Percentiles rank a stretch among this genome's conserved stretches.
Conservation (phyloP, 805 yeast genomes). For the Ogataea naganishii region DNA sequence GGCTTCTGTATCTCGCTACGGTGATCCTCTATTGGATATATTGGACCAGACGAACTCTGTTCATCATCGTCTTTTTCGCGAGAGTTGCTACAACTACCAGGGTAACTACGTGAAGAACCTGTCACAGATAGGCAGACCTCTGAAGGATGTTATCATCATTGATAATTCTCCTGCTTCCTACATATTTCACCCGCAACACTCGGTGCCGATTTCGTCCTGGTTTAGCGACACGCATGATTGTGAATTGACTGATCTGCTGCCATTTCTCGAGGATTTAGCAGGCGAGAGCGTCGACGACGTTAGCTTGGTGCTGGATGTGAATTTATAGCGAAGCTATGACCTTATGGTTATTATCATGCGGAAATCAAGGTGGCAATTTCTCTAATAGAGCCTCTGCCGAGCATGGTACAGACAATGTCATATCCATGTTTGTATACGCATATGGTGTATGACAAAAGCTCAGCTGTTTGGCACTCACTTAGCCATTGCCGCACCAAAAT, state of each 20-base stretch:
- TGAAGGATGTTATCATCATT: slow-evolving; percentile 75
- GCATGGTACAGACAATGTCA: no score
- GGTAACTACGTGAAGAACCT: slow-evolving; percentile 93
- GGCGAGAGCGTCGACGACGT: slow-evolving; percentile 71
- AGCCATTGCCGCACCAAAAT: no score
- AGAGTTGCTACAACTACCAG: slow-evolving; percentile 86
- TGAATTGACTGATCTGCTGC: slow-evolving; percentile 85
- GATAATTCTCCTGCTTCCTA: slow-evolving; percentile 99
- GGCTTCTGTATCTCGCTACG: slow-evolving; percentile 91
- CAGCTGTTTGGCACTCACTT: no score
- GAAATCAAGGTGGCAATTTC: no score
- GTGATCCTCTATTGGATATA: slow-evolving; percentile 89
- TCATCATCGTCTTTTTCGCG: slow-evolving; percentile 91
- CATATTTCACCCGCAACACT: slow-evolving; percentile 95
- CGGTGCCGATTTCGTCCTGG: slow-evolving; percentile 96
- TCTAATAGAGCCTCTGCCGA: no score
- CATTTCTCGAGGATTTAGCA: slow-evolving; percentile 82
- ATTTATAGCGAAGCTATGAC: no score
- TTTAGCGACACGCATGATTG: slow-evolving; percentile 97
- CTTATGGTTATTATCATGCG: no score
- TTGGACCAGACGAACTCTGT: slow-evolving; percentile 67
- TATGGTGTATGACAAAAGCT: no score
- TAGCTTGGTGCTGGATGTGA: slow-evolving; percentile 74
- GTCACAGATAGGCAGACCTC: slow-evolving; percentile 89
- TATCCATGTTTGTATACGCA: no score